A percentile compares a stretch with the other conserved stretches of the same genome.
Evolutionary conservation across 495 filamentous ascomycete species (phyloP).

Genomic region (Hypoxylon lienhwacheense): DNA sequence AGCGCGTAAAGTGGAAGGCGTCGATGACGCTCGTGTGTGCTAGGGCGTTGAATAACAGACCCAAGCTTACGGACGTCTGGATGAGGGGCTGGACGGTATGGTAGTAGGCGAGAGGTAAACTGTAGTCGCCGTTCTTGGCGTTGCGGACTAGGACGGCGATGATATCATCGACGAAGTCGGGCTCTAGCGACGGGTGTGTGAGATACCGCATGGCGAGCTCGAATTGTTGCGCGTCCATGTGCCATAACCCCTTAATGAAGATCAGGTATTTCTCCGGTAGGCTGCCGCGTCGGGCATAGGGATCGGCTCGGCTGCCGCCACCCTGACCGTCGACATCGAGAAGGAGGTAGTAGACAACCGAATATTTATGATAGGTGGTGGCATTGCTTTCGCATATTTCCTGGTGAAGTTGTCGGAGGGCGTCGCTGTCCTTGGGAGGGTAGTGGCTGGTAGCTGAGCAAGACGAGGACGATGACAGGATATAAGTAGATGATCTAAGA

Average conservation of each 20-base stretch:
- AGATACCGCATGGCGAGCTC: conserved; percentile 70
- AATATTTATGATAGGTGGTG: conserved; percentile 72
- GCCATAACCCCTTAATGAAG: conserved; percentile 80
- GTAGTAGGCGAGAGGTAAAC: conserved; percentile 73
- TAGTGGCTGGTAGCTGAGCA: conserved; percentile 55
- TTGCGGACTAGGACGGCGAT: conserved; percentile 66
- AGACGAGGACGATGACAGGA: conserved; percentile 2
- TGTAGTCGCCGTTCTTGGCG: conserved; percentile 61
- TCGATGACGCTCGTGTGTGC: conserved; percentile 68
- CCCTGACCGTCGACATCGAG: conserved; percentile 65
- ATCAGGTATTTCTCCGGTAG: conserved; percentile 68
- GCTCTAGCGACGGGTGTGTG: conserved; percentile 72
- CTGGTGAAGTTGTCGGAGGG: conserved; percentile 65
- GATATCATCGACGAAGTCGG: conserved; percentile 81
- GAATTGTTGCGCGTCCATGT: conserved; percentile 71
- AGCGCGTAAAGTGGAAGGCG: conserved; percentile 72
- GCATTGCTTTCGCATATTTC: conserved; percentile 61
- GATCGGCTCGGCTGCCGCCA: conserved; percentile 54
- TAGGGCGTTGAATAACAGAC: conserved; percentile 66
- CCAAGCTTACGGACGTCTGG: conserved; percentile 57
- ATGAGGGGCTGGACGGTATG: conserved; percentile 69
- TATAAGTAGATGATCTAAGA: too few species aligned
- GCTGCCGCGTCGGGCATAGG: conserved; percentile 53
- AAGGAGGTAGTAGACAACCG: conserved; percentile 77
- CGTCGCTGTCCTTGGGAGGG: conserved; percentile 65